These are phyloP conservation scores for Aspergillus avenaceus DNA, from an alignment of 495 filamentous ascomycete species.

Conservation along the genomic window DNA sequence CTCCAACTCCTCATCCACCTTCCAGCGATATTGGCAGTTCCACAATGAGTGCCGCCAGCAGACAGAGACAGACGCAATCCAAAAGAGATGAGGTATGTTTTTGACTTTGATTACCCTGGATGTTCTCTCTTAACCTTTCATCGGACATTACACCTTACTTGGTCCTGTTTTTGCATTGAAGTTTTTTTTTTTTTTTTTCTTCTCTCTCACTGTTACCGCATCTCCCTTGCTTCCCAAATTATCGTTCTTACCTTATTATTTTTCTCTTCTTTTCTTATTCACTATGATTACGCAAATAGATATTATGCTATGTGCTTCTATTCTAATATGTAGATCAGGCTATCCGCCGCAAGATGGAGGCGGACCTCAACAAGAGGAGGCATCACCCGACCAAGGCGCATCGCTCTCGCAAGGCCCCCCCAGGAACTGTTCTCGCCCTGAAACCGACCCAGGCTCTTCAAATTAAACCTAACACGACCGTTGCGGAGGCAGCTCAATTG, in stretches of 20 bases:
- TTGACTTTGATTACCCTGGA: neutral
- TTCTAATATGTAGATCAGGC: slow-evolving; percentile 52
- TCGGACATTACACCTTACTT: neutral
- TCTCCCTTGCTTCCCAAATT: neutral
- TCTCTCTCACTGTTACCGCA: neutral
- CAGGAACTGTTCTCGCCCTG: slow-evolving; percentile 90
- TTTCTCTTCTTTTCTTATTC: neutral
- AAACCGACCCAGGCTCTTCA: slow-evolving; percentile 94
- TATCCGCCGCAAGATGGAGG: slow-evolving; percentile 94
- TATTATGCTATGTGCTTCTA: neutral
- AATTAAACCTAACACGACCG: slow-evolving; percentile 92
- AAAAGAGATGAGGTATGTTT: slow-evolving; percentile 93
- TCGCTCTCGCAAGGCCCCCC: slow-evolving; percentile 86
- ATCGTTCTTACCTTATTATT: neutral
- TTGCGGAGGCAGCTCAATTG: slow-evolving; percentile 93
- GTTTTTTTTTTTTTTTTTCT: neutral
- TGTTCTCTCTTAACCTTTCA: neutral
- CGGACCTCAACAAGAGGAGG: slow-evolving; percentile 96
- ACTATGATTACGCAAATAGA: neutral
- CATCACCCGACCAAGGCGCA: slow-evolving; percentile 69
- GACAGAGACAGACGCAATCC: slow-evolving; percentile 86
- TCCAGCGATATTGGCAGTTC: slow-evolving; percentile 45
- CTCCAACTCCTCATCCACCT: slow-evolving; percentile 66
- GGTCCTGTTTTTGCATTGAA: neutral
- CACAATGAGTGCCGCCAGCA: slow-evolving; percentile 69